Conservation (phyloP, 345 rosid species). For the Linum lewisii region DNA sequence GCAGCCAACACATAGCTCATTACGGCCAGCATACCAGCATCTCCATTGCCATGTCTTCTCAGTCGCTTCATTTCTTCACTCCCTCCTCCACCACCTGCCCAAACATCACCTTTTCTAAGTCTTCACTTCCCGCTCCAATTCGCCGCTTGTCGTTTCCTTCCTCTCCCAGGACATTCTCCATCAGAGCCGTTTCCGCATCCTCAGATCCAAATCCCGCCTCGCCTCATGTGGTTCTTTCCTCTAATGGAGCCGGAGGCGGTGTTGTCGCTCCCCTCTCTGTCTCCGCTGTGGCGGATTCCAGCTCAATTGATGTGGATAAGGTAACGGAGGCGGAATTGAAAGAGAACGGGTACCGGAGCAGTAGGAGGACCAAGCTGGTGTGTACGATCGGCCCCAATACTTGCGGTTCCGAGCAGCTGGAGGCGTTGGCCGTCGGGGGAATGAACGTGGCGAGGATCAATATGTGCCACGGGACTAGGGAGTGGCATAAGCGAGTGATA, state of each 20-base stretch:
- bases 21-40: neutral
- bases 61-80: conserved; percentile 53
- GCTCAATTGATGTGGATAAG: conserved; percentile 66
- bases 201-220: conserved; percentile 40
- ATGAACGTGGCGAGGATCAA: conserved; percentile 96
- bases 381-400: conserved; percentile 96
- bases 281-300: conserved; percentile 23
- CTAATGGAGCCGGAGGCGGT: conserved; percentile 38
- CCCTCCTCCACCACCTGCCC: conserved; percentile 30
- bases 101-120: conserved; percentile 19
- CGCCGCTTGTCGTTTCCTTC: conserved; percentile 23
- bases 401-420: conserved; percentile 77
- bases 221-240: conserved; percentile 37
- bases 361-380: conserved; percentile 86
- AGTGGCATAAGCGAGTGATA: conserved; percentile 82
- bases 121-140: conserved; percentile 27
- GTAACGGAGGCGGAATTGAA: conserved; percentile 89
- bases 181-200: conserved; percentile 27
- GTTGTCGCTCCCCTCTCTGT: conserved; percentile 7
- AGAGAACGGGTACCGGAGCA: conserved; percentile 99
- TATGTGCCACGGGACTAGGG: conserved; percentile 93
- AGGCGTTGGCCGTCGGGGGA: conserved; percentile 89
- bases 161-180: conserved; percentile 20
- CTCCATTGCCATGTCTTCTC: conserved; percentile 38
- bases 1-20: neutral